Base-by-base conservation (phyloP, 306 rosid species). In the Medicago lupulina region DNA sequence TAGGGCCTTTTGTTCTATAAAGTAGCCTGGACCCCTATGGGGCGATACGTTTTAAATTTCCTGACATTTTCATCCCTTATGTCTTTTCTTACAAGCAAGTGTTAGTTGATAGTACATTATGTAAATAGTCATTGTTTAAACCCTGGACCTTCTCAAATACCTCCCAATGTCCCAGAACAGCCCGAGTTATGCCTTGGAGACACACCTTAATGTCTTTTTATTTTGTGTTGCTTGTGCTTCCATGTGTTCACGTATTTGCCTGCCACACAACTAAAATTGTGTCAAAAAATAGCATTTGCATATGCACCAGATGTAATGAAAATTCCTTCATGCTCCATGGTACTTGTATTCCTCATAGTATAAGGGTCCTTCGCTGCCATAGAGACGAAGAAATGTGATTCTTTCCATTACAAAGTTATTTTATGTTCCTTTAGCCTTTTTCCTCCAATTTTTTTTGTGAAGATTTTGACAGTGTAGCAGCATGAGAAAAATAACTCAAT, bases 151-250 rank as follows among this genome's bases (percentile, higher is more conserved):
- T 2, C 46, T 40, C 46, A 40, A 40, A 40, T 10, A 47, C 51
- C 53, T 14, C 7, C 17, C 7, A 6, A 6, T 14, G 17, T 13
- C n/a, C 16, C n/a, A 13, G 53, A n/a, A 13, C 53, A 47, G 4
- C 53, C 53, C 13, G 53, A 4, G 53, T 13, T 47, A 47, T 15
- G 16, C 17, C 4, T 47, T 47, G 53, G 53, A 15, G 53, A 14
- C 53, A 47, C 16, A 47, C n/a, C 5, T 47, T 16, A 9, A 2
- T 2, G 66, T 28, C 5, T 8, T 51, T 55, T 50, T 36, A 34
- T 68, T 41, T 14, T 17, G 25, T 17, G 49, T 43, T 77, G 25
- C 51, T 50, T 61, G 19, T 75, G 69, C 79, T 77, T 73, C 50
- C 13, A 47, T 40, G n/a, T 57, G 41, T 40, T 39, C 46, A 68